Conservation (phyloP, 768 basidiomycete species). For the Gelatoporia subvermispora region DNA sequence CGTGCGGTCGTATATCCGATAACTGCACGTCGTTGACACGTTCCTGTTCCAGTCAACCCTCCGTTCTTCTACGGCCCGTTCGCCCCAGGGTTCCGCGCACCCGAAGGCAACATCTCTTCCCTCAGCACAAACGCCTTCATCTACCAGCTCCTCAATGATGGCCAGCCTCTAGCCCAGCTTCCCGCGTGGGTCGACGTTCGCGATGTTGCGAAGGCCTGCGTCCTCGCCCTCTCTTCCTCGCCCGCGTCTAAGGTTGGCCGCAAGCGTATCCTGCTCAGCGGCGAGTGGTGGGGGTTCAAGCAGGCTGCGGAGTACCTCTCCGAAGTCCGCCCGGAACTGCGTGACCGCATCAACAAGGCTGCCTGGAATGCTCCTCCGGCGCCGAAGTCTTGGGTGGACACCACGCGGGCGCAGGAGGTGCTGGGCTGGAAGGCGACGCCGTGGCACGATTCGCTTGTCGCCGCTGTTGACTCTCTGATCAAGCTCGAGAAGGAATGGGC, state of each 20-base stretch:
- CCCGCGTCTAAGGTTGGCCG: not conserved
- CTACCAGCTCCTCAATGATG: slow-evolving; percentile 19
- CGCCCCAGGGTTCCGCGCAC: slow-evolving; percentile 8
- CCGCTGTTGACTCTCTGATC: slow-evolving; percentile 12
- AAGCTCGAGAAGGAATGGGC: slow-evolving; percentile 17
- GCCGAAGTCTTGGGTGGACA: slow-evolving; percentile 3
- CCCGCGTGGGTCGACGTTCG: slow-evolving; percentile 24
- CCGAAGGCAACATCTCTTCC: slow-evolving; percentile 3
- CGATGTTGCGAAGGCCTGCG: slow-evolving; percentile 29
- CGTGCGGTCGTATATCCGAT: not conserved
- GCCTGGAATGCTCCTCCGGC: not conserved
- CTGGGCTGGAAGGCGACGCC: slow-evolving; percentile 7
- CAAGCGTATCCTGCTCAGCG: slow-evolving; percentile 1
- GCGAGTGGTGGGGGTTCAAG: not conserved
- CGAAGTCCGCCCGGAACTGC: not conserved
- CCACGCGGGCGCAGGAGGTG: slow-evolving; percentile 8
- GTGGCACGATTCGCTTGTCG: slow-evolving; percentile 13
- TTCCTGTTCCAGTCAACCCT: slow-evolving; percentile 22
- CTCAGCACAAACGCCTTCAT: slow-evolving; percentile 21
- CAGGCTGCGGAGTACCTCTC: slow-evolving; percentile 1
- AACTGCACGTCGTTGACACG: not conserved
- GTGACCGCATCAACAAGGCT: not conserved
- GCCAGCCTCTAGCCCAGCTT: slow-evolving; percentile 8
- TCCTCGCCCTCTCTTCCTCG: slow-evolving; percentile 17
- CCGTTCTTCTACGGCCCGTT: slow-evolving; percentile 27